Evolutionary conservation across 2,329 filamentous ascomycete genomes (phyloP).

Genomic region (Colletotrichum sp.): DNA sequence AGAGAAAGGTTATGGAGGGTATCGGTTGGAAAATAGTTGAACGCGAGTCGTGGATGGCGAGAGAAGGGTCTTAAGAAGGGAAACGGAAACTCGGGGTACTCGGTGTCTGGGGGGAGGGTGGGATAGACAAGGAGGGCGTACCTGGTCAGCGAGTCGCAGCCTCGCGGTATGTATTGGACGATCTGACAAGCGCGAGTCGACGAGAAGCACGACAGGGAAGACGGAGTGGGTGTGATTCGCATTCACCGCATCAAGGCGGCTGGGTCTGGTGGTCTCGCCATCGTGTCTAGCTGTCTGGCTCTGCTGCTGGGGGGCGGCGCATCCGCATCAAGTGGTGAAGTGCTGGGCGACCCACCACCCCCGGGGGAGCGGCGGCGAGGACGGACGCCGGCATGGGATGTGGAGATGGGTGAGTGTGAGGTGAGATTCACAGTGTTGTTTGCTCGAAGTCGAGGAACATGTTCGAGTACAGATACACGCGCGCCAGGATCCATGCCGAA

Average conservation of each 20-base stretch:
- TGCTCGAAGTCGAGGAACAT: neutral
- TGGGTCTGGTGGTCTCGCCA: neutral
- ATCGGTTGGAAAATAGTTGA: neutral
- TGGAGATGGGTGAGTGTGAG: neutral
- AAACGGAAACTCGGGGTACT: neutral
- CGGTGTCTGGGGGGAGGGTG: neutral
- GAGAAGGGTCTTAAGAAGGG: neutral
- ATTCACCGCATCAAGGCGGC: constrained; percentile 5
- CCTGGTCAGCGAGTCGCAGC: neutral
- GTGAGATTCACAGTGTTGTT: neutral
- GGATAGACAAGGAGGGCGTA: neutral
- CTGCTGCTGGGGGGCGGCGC: neutral
- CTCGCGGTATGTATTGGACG: constrained; percentile 2
- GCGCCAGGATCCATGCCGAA: neutral
- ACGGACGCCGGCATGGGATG: neutral
- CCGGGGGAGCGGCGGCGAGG: neutral
- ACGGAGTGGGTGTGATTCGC: neutral
- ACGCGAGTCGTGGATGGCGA: constrained; percentile 3
- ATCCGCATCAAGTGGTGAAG: neutral
- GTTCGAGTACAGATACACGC: neutral
- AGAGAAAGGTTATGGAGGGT: neutral
- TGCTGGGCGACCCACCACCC: neutral
- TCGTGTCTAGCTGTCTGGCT: neutral
- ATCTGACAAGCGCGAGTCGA: constrained; percentile 7
- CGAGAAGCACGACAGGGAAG: neutral